phyloP scores from a whole-genome alignment of 2,329 filamentous ascomycete species.

The Ciborinia camelliae region DNA sequence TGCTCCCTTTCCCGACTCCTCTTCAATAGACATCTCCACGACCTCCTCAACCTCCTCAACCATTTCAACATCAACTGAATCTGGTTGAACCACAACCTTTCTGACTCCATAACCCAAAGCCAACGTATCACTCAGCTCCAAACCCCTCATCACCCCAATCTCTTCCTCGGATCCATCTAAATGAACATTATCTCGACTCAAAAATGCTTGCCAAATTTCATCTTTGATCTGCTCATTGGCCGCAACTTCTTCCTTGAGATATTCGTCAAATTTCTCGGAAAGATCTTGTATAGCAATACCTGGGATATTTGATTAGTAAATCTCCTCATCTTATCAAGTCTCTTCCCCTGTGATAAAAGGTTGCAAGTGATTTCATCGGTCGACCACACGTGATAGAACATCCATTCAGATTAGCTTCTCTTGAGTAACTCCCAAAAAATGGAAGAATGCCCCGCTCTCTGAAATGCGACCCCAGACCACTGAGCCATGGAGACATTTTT shows the following conservation, averaged over 20 bases:
- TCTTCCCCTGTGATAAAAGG: not conserved
- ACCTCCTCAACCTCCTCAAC: not conserved
- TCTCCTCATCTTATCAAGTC: not conserved
- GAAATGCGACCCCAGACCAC: not conserved
- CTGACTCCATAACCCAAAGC: conserved; percentile 19
- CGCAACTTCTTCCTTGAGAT: not conserved
- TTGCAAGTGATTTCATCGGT: not conserved
- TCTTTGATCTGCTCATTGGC: conserved; percentile 14
- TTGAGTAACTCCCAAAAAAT: not conserved
- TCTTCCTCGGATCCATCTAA: conserved; percentile 8
- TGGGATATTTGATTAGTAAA: not conserved
- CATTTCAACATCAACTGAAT: not conserved
- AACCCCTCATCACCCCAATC: conserved; percentile 4
- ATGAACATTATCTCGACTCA: conserved; percentile 14
- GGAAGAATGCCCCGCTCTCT: not conserved
- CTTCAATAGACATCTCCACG: not conserved
- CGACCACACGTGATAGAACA: conserved; percentile 17
- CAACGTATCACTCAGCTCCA: conserved; percentile 13
- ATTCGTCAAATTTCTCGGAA: conserved; percentile 17
- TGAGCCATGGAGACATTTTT: conserved; percentile 14
- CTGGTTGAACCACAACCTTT: conserved; percentile 12
- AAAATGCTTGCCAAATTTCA: conserved; percentile 21
- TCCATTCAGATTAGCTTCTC: not conserved
- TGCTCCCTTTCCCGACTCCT: not conserved
- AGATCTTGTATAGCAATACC: conserved; percentile 23